A percentile compares a stretch with the other conserved stretches of the same genome.
phyloP scores from a whole-genome alignment of 75 land plant genomes.

The Selaginella moellendorffii region DNA sequence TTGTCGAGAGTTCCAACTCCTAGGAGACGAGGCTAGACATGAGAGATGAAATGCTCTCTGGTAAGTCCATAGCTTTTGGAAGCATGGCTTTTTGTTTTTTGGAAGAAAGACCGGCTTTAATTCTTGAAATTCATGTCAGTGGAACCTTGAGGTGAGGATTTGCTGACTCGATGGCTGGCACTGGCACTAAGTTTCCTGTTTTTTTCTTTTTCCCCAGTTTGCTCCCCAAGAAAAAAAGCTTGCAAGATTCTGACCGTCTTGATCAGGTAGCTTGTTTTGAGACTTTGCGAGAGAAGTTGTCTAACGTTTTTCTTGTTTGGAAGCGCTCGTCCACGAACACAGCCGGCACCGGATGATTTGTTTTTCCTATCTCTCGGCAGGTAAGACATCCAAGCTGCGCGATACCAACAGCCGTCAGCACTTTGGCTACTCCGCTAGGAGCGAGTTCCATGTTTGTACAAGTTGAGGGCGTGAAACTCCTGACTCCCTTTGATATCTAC shows the following conservation, averaged over 20 bases:
- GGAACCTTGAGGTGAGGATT: constrained; percentile 46
- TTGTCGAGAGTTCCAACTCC: no score
- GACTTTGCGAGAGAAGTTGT: background rate
- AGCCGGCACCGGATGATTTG: constrained; percentile 1
- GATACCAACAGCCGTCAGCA: constrained; percentile 52
- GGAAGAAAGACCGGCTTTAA: no score
- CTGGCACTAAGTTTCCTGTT: background rate
- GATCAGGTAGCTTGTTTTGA: constrained; percentile 43
- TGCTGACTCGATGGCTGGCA: background rate
- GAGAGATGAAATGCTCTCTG: constrained; percentile 90
- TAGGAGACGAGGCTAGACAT: constrained; percentile 76
- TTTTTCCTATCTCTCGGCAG: no score
- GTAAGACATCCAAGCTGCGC: constrained; percentile 55
- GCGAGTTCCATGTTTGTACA: constrained; percentile 71
- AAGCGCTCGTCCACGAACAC: constrained; percentile 44
- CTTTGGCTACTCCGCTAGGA: constrained; percentile 60
- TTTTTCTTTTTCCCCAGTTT: constrained; percentile 32
- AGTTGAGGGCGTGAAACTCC: constrained; percentile 76
- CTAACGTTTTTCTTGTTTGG: background rate
- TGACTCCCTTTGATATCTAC: constrained; percentile 83
- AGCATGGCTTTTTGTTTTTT: no score
- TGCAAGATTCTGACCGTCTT: constrained; percentile 72
- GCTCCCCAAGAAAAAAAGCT: constrained; percentile 67
- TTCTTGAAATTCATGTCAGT: constrained; percentile 46
- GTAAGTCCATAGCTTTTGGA: no score